phyloP scores from a whole-genome alignment of 2,329 filamentous ascomycete genomes.

The Botryotinia convoluta region DNA sequence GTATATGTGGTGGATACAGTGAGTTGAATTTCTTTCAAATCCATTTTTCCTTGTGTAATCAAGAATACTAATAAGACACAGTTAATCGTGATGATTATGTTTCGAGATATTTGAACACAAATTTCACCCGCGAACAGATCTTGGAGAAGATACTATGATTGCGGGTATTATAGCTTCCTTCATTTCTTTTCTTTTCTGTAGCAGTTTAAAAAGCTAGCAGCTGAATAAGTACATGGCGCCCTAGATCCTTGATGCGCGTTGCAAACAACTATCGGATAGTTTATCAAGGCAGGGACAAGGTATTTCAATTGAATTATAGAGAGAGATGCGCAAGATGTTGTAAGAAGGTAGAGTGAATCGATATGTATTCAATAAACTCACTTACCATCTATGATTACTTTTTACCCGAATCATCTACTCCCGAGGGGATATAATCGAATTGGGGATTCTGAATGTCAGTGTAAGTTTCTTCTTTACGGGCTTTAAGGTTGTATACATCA shows the following conservation, averaged over 20 bases:
- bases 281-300: background rate
- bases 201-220: rapidly evolving
- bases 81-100: constrained; percentile 79
- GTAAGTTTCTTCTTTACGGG: background rate
- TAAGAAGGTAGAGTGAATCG: background rate
- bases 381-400: background rate
- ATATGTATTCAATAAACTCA: background rate
- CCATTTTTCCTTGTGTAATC: background rate
- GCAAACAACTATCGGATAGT: no score
- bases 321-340: background rate
- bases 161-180: background rate
- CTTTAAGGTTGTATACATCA: background rate
- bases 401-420: background rate
- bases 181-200: background rate
- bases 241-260: background rate
- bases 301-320: background rate
- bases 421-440: no score
- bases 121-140: constrained; percentile 45
- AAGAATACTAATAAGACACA: constrained; percentile 37
- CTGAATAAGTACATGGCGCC: background rate
- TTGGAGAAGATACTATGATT: constrained; percentile 34
- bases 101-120: constrained; percentile 72
- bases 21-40: constrained; percentile 42
- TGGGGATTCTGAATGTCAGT: no score
- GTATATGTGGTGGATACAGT: constrained; percentile 92